These are phyloP conservation scores for Candida boidinii DNA, from an alignment of 805 yeast genomes.

Conservation along the genomic window DNA sequence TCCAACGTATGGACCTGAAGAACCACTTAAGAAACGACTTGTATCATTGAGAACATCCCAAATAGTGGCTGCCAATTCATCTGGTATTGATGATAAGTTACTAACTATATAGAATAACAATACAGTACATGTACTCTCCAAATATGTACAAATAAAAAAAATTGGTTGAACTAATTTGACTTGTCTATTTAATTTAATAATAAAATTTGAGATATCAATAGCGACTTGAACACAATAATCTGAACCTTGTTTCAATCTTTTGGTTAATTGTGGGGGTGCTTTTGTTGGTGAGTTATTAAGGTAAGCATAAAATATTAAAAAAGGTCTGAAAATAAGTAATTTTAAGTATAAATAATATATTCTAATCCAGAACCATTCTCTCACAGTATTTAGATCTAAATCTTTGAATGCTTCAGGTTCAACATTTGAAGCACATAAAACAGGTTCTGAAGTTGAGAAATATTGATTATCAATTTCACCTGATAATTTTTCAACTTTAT, in stretches of 20 bases:
- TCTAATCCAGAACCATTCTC: conserved; percentile 21
- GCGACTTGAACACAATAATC: conserved; percentile 12
- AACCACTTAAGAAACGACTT: conserved; percentile 12
- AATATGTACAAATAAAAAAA: conserved; percentile 14
- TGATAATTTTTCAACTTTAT: conserved; percentile 11
- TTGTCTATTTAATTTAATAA: conserved; percentile 11
- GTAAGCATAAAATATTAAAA: conserved; percentile 15
- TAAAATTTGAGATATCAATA: conserved; percentile 11
- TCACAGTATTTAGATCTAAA: conserved; percentile 1
- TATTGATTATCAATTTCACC: conserved; percentile 11
- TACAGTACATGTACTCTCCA: conserved; percentile 15
- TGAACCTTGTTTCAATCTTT: conserved; percentile 8
- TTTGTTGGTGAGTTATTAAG: conserved; percentile 7
- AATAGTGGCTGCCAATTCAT: conserved; percentile 9
- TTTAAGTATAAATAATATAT: conserved; percentile 17
- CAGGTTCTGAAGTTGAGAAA: conserved; percentile 8
- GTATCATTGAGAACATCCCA: conserved; percentile 16
- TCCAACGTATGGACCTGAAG: conserved; percentile 13
- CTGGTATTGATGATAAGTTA: conserved; percentile 7
- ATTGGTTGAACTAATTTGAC: conserved; percentile 14
- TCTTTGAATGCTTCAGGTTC: background rate
- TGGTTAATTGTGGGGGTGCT: conserved; percentile 6
- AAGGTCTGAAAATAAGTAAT: conserved; percentile 15
- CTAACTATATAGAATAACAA: conserved; percentile 12
- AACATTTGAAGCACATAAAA: conserved; percentile 4